Evolutionary conservation across 352 stramenopile species (phyloP).

Genomic region (Globisporangium paroecandrum): DNA sequence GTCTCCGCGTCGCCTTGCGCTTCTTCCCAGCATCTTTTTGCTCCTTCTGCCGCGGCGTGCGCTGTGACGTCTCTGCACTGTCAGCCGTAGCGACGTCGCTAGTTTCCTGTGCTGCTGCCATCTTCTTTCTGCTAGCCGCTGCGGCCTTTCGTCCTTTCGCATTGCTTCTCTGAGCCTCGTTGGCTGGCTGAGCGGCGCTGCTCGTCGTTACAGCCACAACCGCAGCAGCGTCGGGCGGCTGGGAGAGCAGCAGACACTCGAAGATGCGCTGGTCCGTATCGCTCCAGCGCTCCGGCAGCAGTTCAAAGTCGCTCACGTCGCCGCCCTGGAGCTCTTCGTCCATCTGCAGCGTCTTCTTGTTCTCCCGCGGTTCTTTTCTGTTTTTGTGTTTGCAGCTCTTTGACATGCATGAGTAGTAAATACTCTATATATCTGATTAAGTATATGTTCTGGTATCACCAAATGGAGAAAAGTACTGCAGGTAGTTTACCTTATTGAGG

Average conservation of each 20-base stretch:
- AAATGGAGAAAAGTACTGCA: background rate
- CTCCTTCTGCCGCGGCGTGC: background rate
- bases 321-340: background rate
- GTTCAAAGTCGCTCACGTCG: background rate
- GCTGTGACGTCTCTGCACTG: background rate
- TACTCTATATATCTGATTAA: background rate
- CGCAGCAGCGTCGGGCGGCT: background rate
- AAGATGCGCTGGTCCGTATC: constrained; percentile 11
- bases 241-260: constrained; percentile 35
- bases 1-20: constrained; percentile 20
- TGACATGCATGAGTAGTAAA: background rate
- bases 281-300: constrained; percentile 8
- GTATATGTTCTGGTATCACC: background rate
- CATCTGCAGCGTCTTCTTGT: background rate
- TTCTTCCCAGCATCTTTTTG: constrained; percentile 22
- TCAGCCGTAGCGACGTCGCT: no score
- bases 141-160: background rate
- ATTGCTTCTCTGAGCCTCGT: background rate
- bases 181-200: background rate
- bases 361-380: background rate
- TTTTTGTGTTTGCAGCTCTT: background rate
- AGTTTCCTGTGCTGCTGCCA: background rate
- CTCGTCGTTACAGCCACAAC: background rate
- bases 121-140: background rate
- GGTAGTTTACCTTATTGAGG: background rate